These are phyloP conservation scores for Barnettozyma sucrosica DNA, from an alignment of 805 yeast genomes.

Conservation along the genomic window DNA sequence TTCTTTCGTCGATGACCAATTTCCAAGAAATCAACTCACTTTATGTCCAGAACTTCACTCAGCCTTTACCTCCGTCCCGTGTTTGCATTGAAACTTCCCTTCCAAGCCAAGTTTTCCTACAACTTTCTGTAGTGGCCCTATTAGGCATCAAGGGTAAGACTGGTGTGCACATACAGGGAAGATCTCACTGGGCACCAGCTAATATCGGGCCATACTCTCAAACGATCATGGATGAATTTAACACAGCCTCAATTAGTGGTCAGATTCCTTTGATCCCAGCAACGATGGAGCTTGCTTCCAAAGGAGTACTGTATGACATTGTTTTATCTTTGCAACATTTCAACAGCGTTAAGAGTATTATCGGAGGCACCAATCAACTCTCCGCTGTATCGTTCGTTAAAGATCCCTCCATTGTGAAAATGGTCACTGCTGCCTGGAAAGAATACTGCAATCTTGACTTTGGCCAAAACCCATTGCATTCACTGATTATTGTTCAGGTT, in stretches of 20 bases:
- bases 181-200: conserved; percentile 98
- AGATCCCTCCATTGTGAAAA: conserved; percentile 23
- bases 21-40: conserved; percentile 58
- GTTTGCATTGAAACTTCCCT: conserved; percentile 68
- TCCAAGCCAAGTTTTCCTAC: conserved; percentile 35
- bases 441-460: conserved; percentile 30
- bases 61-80: conserved; percentile 80
- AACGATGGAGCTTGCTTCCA: conserved; percentile 45
- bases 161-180: conserved; percentile 87
- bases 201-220: conserved; percentile 98
- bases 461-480: conserved; percentile 23
- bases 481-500: conserved; percentile 49
- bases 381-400: conserved; percentile 53
- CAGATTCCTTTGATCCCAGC: conserved; percentile 84
- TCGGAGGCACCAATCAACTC: conserved; percentile 40
- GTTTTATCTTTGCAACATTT: conserved; percentile 72
- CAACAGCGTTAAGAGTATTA: conserved; percentile 51
- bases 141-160: conserved; percentile 33
- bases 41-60: conserved; percentile 50
- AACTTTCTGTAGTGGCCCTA: conserved; percentile 56
- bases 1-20: conserved; percentile 57
- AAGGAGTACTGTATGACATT: conserved; percentile 31
- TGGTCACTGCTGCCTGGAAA: conserved; percentile 40
- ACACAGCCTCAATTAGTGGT: conserved; percentile 69
- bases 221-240: conserved; percentile 47